Base-by-base conservation (phyloP, 148 eudicot genomes). In the Pouteria glomerata region DNA sequence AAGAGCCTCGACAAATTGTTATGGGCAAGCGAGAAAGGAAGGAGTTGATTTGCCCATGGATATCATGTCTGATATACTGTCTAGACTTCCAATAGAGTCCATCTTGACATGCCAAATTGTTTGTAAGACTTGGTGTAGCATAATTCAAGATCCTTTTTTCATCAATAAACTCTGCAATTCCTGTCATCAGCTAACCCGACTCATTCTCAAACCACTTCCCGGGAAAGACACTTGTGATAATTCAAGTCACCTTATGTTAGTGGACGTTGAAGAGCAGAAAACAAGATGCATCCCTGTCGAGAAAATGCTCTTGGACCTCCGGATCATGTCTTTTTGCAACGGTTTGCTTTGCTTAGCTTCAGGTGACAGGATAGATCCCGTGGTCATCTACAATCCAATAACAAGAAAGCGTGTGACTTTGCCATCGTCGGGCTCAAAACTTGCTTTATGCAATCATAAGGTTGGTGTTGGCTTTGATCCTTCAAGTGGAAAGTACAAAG, bases 171-270 rank as follows among this genome's bases (percentile, higher is more conserved):
- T 42, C 15, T 3, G 21, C 8, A 64, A 26, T 26, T 64, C 52
- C 30, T 52, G 42, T 64, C 15, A 26, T 26, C 68, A 64, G 24
- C 68, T 21, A 8, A 42, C 51, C 52, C 33, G 52, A 18, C 68
- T 64, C 52, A 24, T 64, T 64, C 68, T 64, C 4, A 64, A 42
- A 64, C 33, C 68, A 5, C 51, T 64, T 6, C 68, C 19, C 29
- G 29, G 19, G 47, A 16, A 14, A n/a, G 55, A 2, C 55, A 18
- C 55, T 51, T 2, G 55, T n/a, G 24, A 51, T n/a, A 18, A 3
- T 51, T 51, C 55, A 51, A 18, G 55, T 13, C 62, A 29, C 16
- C 62, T 58, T 27, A 6, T 58, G 5, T 1, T 58, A 29, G 3
- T 58, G 62, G 37, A 58, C 15, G 4, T 30, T 12, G 62, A 58